Percentiles rank a stretch among this genome's conserved stretches.
Evolutionary conservation across 2,329 filamentous ascomycete genomes (phyloP).

Genomic region (Colletotrichum zoysiae): DNA sequence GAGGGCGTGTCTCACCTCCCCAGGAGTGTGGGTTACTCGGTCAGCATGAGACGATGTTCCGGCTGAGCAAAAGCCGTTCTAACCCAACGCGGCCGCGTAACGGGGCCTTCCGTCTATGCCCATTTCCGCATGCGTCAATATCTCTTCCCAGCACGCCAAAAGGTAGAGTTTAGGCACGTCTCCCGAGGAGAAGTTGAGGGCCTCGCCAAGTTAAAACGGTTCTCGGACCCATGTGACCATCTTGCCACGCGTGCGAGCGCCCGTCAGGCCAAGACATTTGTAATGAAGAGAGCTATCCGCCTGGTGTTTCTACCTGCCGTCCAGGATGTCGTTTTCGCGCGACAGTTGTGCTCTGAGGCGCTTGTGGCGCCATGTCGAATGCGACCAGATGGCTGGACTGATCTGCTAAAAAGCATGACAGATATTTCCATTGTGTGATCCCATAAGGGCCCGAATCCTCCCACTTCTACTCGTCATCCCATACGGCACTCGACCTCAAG

Average conservation of each 20-base stretch:
- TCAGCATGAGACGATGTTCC: background rate
- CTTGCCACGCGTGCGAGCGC: background rate
- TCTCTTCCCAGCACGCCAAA: background rate
- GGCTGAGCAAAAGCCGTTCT: background rate
- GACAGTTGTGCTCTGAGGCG: background rate
- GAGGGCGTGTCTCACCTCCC: constrained; percentile 13
- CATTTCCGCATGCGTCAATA: background rate
- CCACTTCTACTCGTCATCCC: background rate
- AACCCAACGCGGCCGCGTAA: background rate
- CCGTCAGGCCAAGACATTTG: background rate
- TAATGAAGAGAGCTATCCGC: background rate
- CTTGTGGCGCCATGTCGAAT: background rate
- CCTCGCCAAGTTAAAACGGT: constrained; percentile 5
- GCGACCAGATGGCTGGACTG: background rate
- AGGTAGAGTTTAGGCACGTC: background rate
- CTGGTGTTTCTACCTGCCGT: background rate
- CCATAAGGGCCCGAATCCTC: constrained; percentile 8
- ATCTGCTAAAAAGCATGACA: background rate
- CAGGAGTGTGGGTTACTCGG: background rate
- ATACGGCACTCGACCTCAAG: background rate
- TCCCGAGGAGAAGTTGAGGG: background rate
- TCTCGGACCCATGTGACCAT: background rate
- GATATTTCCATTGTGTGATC: background rate
- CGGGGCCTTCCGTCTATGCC: background rate
- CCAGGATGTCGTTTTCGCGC: background rate